Conservation (phyloP, 1,284 basidiomycete species). For the Leccinum glutinopallens region DNA sequence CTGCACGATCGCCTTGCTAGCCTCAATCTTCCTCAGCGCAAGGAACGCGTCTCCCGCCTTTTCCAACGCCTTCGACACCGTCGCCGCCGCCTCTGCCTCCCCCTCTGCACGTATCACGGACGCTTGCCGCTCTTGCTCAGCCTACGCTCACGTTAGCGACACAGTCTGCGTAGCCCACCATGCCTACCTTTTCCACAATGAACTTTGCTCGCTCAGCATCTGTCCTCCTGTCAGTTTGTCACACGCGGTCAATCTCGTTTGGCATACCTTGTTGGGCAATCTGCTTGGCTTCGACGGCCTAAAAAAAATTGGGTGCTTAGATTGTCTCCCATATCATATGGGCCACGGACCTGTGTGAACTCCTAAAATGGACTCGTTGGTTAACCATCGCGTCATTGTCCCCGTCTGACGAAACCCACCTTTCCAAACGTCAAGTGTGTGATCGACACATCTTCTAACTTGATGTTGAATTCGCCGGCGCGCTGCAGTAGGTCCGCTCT, state of each 20-base stretch:
- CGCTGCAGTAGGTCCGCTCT: constrained; percentile 91
- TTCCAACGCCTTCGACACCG: constrained; percentile 91
- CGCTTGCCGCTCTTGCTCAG: constrained; percentile 99
- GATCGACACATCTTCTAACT: constrained; percentile 97
- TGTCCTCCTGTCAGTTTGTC: constrained; percentile 34
- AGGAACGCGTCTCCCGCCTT: constrained; percentile 97
- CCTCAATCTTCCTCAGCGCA: constrained; percentile 95
- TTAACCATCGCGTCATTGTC: background rate
- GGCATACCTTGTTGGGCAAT: constrained; percentile 88
- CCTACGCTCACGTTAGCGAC: constrained; percentile 48
- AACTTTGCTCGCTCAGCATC: constrained; percentile 99
- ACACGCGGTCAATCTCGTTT: background rate
- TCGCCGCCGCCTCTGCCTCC: constrained; percentile 94
- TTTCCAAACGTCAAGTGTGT: constrained; percentile 85
- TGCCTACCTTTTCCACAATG: constrained; percentile 89
- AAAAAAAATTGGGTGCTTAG: constrained; percentile 12
- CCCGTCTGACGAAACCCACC: constrained; percentile 40
- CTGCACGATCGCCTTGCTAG: constrained; percentile 93
- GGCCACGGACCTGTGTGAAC: constrained; percentile 65
- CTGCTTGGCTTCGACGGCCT: constrained; percentile 98
- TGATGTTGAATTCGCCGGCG: constrained; percentile 95
- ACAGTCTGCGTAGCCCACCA: constrained; percentile 4
- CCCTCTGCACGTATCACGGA: constrained; percentile 98
- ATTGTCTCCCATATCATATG: constrained; percentile 4
- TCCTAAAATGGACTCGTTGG: constrained; percentile 48